These are phyloP conservation scores for Mrakia hoshinonis DNA, from an alignment of 768 basidiomycete species.

Conservation along the genomic window DNA sequence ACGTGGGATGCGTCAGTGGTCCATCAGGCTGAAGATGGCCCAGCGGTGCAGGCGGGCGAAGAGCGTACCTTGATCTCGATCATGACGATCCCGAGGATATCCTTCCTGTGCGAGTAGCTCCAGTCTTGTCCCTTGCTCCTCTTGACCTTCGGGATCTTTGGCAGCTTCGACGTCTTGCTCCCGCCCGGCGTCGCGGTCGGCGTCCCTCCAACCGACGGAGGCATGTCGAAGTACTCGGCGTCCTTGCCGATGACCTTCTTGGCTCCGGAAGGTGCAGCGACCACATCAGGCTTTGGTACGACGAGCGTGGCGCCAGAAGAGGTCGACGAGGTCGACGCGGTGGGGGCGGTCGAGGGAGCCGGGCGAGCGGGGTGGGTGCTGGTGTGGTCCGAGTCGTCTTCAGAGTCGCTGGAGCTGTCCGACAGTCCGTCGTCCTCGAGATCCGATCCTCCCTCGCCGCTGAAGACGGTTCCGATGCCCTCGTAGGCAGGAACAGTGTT, in stretches of 20 bases:
- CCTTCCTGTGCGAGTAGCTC: conserved; percentile 47
- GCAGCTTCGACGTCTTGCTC: conserved; percentile 11
- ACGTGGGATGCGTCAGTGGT: background rate
- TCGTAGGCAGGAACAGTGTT: conserved; percentile 57
- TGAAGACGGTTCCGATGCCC: conserved; percentile 55
- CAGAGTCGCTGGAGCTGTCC: conserved; percentile 42
- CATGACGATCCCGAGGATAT: conserved; percentile 90
- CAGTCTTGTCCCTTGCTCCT: conserved; percentile 23
- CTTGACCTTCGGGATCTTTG: conserved; percentile 18
- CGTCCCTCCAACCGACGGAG: conserved; percentile 5
- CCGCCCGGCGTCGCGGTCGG: conserved; percentile 34
- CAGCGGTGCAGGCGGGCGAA: no score
- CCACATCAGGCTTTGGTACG: background rate
- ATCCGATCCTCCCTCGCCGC: conserved; percentile 42
- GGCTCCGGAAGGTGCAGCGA: conserved; percentile 6
- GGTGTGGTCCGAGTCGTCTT: conserved; percentile 41
- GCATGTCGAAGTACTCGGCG: conserved; percentile 34
- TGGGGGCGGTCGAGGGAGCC: conserved; percentile 15
- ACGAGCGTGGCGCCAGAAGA: conserved; percentile 28
- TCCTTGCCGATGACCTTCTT: conserved; percentile 19
- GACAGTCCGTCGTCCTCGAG: conserved; percentile 66
- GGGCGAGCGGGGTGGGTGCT: background rate
- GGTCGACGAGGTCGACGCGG: conserved; percentile 32
- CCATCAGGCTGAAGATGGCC: no score
- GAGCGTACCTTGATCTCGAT: conserved; percentile 60